Evolutionary conservation across 306 rosid genomes (phyloP).

Genomic region (Chamaecrista fasciculata): DNA sequence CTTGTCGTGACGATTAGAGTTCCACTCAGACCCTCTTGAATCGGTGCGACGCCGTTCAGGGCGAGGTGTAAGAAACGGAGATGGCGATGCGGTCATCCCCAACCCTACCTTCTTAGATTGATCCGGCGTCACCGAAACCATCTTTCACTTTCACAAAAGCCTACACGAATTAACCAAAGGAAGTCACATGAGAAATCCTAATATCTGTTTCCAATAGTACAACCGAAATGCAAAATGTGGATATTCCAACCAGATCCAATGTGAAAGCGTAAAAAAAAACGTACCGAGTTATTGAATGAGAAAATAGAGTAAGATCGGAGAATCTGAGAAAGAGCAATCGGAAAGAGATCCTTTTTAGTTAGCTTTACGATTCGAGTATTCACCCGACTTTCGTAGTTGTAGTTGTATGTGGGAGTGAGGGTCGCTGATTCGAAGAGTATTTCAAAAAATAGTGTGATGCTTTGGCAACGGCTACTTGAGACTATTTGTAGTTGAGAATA

Average conservation of each 20-base stretch:
- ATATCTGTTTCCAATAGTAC: background rate
- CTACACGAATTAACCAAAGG: background rate
- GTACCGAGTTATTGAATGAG: background rate
- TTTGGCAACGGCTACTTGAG: conserved; percentile 36
- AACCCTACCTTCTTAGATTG: conserved; percentile 66
- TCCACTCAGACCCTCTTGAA: conserved; percentile 55
- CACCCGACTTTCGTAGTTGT: background rate
- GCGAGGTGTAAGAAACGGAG: conserved; percentile 90
- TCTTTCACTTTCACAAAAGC: conserved; percentile 13
- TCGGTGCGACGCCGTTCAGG: conserved; percentile 78
- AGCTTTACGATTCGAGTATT: background rate
- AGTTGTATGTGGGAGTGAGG: background rate
- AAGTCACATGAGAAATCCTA: background rate
- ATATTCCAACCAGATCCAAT: no score
- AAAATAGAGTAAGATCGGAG: conserved; percentile 14
- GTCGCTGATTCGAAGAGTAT: background rate
- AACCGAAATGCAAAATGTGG: no score
- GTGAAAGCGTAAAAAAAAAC: background rate
- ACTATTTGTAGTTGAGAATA: conserved; percentile 21
- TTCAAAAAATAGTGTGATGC: conserved; percentile 21
- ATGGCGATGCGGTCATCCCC: conserved; percentile 64
- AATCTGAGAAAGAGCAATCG: conserved; percentile 36
- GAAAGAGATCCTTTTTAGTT: conserved; percentile 21
- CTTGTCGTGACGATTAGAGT: conserved; percentile 52
- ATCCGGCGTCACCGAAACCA: conserved; percentile 76